phyloP scores from a whole-genome alignment of 1,139 yeast genomes.

The Nakaseomyces sp. region DNA sequence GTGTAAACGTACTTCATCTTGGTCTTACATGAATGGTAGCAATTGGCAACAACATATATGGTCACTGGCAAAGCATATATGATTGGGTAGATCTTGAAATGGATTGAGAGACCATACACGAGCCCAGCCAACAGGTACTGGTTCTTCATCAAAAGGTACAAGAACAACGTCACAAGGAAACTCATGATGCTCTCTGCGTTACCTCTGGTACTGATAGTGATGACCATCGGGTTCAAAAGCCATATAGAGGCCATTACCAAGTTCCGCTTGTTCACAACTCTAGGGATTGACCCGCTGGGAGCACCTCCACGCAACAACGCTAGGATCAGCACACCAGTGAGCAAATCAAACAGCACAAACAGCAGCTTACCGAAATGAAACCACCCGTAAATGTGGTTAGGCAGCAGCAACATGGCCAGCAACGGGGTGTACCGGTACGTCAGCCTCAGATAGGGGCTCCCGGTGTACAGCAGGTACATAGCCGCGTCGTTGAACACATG shows the following conservation, averaged over 20 bases:
- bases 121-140: conserved; percentile 47
- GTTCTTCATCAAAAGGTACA: conserved; percentile 38
- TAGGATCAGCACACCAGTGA: conserved; percentile 66
- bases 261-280: not conserved
- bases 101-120: conserved; percentile 68
- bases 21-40: conserved; percentile 8
- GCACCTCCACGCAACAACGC: conserved; percentile 34
- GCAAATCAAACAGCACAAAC: conserved; percentile 67
- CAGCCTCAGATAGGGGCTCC: conserved; percentile 73
- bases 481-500: conserved; percentile 91
- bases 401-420: conserved; percentile 71
- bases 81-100: conserved; percentile 85
- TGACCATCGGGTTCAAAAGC: conserved; percentile 92
- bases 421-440: conserved; percentile 92
- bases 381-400: conserved; percentile 39
- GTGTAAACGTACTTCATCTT: not conserved
- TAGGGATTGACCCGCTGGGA: not conserved
- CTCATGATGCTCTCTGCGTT: conserved; percentile 86
- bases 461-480: conserved; percentile 49
- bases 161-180: conserved; percentile 57
- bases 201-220: conserved; percentile 87
- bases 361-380: conserved; percentile 71
- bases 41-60: conserved; percentile 15
- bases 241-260: conserved; percentile 50
- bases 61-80: conserved; percentile 59